phyloP scores from a whole-genome alignment of 2,329 filamentous ascomycete genomes.

The Thielaviopsis musarum region DNA sequence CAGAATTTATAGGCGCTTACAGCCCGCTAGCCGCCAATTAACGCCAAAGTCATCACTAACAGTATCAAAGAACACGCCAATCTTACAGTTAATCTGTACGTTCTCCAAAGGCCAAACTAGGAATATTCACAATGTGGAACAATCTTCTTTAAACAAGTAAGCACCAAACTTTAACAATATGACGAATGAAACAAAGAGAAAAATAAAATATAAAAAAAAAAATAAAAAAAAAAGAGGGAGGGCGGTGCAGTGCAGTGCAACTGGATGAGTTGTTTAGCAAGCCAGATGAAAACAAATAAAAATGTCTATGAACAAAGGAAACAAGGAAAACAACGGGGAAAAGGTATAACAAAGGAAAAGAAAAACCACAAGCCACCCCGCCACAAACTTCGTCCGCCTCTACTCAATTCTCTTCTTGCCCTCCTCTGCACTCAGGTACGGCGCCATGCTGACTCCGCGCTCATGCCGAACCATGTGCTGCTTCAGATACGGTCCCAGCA shows the following conservation, averaged over 20 bases:
- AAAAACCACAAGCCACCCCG: background rate
- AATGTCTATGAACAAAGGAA: background rate
- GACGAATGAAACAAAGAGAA: background rate
- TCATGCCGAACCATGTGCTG: slow-evolving; percentile 44
- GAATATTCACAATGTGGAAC: no score
- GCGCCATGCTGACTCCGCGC: slow-evolving; percentile 64
- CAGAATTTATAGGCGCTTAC: no score
- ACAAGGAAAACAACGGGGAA: background rate
- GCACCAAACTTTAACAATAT: background rate
- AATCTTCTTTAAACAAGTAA: background rate
- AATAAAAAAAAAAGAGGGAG: background rate
- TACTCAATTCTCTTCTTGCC: slow-evolving; percentile 97
- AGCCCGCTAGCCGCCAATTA: no score
- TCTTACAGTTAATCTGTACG: no score
- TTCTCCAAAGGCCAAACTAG: no score
- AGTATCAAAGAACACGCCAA: no score
- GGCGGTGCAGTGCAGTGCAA: background rate
- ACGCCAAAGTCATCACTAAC: no score
- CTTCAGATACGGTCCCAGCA: slow-evolving; percentile 58
- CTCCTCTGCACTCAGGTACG: slow-evolving; percentile 77
- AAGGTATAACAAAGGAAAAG: background rate
- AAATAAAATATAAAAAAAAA: background rate
- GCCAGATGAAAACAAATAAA: background rate
- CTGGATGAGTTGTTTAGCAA: background rate
- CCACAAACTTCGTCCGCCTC: background rate